Percentiles rank a stretch among this genome's conserved stretches.
These are phyloP conservation scores for Amanita brunnescens DNA, from an alignment of 768 basidiomycete species.

Conservation along the genomic window DNA sequence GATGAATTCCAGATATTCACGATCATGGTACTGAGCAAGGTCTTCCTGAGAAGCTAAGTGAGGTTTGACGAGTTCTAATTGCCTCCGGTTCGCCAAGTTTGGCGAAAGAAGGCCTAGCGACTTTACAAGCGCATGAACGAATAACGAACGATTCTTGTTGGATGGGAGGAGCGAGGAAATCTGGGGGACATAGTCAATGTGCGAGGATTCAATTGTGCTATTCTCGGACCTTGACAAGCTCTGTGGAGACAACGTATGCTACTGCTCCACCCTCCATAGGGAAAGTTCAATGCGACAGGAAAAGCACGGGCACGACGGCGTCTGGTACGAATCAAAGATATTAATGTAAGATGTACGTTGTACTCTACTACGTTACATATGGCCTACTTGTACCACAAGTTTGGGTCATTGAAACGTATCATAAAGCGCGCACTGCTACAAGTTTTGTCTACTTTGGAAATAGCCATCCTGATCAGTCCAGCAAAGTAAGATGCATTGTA, in stretches of 20 bases:
- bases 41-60: slow-evolving; percentile 45
- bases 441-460: not conserved
- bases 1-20: slow-evolving; percentile 59
- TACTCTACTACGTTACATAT: too few relatives aligned
- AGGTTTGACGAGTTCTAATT: slow-evolving; percentile 43
- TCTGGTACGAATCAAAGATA: too few relatives aligned
- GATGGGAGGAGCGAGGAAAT: slow-evolving; percentile 54
- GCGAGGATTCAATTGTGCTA: not conserved
- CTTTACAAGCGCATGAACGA: slow-evolving; percentile 58
- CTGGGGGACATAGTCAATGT: slow-evolving; percentile 11
- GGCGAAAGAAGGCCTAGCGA: slow-evolving; percentile 38
- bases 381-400: too few relatives aligned
- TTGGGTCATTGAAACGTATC: too few relatives aligned
- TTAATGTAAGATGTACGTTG: too few relatives aligned
- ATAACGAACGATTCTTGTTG: slow-evolving; percentile 52
- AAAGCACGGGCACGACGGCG: too few relatives aligned
- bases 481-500: not conserved
- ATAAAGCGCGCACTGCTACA: not conserved
- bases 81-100: slow-evolving; percentile 16
- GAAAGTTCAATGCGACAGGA: too few relatives aligned
- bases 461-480: too few relatives aligned
- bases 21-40: slow-evolving; percentile 59
- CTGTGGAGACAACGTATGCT: slow-evolving; percentile 49
- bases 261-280: too few relatives aligned
- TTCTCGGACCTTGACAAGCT: slow-evolving; percentile 43